Base-by-base conservation (phyloP, 441 rosid species). In the Euphorbia corollata region DNA sequence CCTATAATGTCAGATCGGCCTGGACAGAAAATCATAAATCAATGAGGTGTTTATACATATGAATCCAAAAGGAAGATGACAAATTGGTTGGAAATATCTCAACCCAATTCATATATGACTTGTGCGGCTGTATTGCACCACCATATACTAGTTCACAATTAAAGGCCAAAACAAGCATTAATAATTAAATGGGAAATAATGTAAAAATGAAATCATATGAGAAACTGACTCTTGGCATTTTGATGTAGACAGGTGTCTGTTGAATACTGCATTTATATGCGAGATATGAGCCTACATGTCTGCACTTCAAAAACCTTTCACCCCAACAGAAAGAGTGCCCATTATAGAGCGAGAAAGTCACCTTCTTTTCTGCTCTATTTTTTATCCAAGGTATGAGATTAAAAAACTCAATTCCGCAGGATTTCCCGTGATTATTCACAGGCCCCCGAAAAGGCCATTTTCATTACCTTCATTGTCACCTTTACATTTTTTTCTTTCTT, bases 351-450 rank as follows among this genome's bases (percentile, higher is more conserved):
- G 57, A 56, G 64, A 13, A 6, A 54, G 51, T 6, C 11, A 58
- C 16, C 23, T 54, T 73, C 60, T 36, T 5, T 36, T 36, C 41
- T 36, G 7, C 41, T 36, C 43, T 15, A 41, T 41, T 8, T 41
- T 41, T 18, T 39, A 5, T 23, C 16, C 15, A 22, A 22, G 60
- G 8, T 24, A 47, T 4, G 11, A 45, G 13, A 45, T 41, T 22
- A 45, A 41, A 66, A 27, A 36, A 54, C 2, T 36, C 6, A 53
- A 24, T 22, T 34, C 36, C 67, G 76, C 68, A 30, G 67, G 79
- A 66, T 69, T 76, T 84, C 78, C 65, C 84, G 86, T 77, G 86
- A 79, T n/a, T 23, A 63, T 59, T 76, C 85, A 81, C 82, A 71
- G 61, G 84, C 68, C 78, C 57, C 8, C 66, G 9, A 20, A 41